Evolutionary conservation across 768 basidiomycete genomes (phyloP).

Genomic region (Pleurotus tuber-regium): DNA sequence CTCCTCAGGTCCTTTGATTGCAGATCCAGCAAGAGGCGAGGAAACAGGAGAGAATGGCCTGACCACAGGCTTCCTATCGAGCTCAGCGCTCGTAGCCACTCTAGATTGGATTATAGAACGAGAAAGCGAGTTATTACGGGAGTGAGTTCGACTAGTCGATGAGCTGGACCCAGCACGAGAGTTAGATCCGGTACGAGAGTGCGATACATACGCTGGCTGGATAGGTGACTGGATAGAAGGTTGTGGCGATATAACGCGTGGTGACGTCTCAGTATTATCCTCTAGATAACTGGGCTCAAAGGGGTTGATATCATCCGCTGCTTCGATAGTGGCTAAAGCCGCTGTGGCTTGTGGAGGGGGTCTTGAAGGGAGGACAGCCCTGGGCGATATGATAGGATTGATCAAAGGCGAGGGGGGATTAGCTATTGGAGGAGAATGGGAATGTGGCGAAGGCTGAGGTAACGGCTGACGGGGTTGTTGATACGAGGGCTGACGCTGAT

Average conservation of each 20-base stretch:
- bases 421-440: conserved; percentile 5
- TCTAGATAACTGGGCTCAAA: conserved; percentile 36
- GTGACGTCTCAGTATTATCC: conserved; percentile 19
- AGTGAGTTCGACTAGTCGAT: conserved; percentile 4
- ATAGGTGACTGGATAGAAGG: conserved; percentile 9
- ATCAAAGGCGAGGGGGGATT: conserved; percentile 7
- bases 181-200: conserved; percentile 11
- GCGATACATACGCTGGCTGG: conserved; percentile 3
- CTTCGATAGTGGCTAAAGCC: conserved; percentile 16
- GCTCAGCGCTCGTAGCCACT: conserved; percentile 37
- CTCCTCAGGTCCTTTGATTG: conserved; percentile 7
- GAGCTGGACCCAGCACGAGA: conserved; percentile 12
- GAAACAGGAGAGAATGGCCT: conserved; percentile 25
- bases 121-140: conserved; percentile 11
- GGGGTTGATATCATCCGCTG: conserved; percentile 39
- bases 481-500: conserved; percentile 9
- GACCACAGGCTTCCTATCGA: conserved; percentile 40
- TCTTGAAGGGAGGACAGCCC: not conserved
- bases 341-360: conserved; percentile 5
- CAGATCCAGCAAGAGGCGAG: conserved; percentile 14
- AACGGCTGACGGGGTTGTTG: conserved; percentile 16
- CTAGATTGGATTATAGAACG: conserved; percentile 10
- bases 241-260: conserved; percentile 12
- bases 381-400: conserved; percentile 14
- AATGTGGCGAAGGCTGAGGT: conserved; percentile 15